Conservation (phyloP, 768 basidiomycete genomes). For the Tremella fuciformis region DNA sequence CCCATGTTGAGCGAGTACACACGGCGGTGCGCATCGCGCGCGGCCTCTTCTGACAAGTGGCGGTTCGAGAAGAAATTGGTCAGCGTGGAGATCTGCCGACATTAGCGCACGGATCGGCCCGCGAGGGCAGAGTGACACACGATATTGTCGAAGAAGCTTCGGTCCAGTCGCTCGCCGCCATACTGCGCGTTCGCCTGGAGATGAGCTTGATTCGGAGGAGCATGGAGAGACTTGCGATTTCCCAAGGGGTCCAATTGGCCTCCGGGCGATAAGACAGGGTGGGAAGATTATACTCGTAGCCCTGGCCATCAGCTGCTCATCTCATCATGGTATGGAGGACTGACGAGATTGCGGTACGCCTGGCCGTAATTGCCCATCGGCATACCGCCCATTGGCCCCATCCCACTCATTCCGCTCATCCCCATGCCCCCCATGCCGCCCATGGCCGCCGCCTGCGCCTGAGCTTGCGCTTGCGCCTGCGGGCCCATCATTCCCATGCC, state of each 20-base stretch:
- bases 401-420: too few relatives aligned
- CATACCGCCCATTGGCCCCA: too few relatives aligned
- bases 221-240: slow-evolving; percentile 27
- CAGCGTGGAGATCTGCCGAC: slow-evolving; percentile 37
- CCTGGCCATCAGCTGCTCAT: slow-evolving; percentile 19
- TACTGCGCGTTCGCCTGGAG: slow-evolving; percentile 39
- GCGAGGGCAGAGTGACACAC: slow-evolving; percentile 24
- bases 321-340: too few relatives aligned
- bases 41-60: slow-evolving; percentile 42
- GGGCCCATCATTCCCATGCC: not conserved
- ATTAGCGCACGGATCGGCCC: not conserved
- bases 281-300: slow-evolving; percentile 43
- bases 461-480: too few relatives aligned
- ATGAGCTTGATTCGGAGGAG: slow-evolving; percentile 1
- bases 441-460: too few relatives aligned
- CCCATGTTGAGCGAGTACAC: slow-evolving; percentile 41
- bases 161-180: slow-evolving; percentile 30
- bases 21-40: slow-evolving; percentile 43
- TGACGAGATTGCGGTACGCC: slow-evolving; percentile 24
- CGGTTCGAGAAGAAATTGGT: slow-evolving; percentile 42
- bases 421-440: too few relatives aligned
- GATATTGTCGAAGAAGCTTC: slow-evolving; percentile 49
- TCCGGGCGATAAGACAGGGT: slow-evolving; percentile 34
- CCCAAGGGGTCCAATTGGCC: slow-evolving; percentile 42
- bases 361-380: slow-evolving; percentile 16